These are phyloP conservation scores for Pichia sp. DNA, from an alignment of 1,139 yeast species.

Conservation along the genomic window DNA sequence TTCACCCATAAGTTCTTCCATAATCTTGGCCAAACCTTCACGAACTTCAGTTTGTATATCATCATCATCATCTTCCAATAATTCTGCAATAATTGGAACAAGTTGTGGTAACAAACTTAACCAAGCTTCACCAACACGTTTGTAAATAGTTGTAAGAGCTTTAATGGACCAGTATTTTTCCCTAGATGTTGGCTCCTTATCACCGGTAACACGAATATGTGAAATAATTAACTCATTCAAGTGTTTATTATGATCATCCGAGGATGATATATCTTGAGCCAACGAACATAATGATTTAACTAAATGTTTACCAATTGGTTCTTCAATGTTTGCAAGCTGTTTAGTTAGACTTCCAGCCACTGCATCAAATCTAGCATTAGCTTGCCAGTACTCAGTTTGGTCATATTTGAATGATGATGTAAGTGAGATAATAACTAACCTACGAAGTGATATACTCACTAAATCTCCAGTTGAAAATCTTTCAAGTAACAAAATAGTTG, in stretches of 20 bases:
- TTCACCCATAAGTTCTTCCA: conserved; percentile 90
- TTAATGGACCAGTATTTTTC: conserved; percentile 83
- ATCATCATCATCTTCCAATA: conserved; percentile 93
- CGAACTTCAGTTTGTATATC: conserved; percentile 88
- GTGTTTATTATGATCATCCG: conserved; percentile 77
- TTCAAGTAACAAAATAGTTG: conserved; percentile 49
- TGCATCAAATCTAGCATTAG: conserved; percentile 74
- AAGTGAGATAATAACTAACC: conserved; percentile 65
- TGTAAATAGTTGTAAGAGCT: conserved; percentile 73
- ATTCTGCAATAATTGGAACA: conserved; percentile 92
- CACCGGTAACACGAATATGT: conserved; percentile 44
- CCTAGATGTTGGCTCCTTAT: conserved; percentile 33
- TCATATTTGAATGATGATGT: conserved; percentile 80
- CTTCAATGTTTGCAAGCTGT: conserved; percentile 64
- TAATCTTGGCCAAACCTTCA: conserved; percentile 83
- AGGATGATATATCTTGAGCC: conserved; percentile 61
- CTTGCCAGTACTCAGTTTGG: conserved; percentile 91
- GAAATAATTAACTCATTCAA: conserved; percentile 49
- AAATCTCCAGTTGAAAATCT: conserved; percentile 40
- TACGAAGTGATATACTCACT: conserved; percentile 54
- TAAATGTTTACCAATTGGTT: conserved; percentile 64
- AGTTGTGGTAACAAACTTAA: conserved; percentile 82
- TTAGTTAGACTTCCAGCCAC: conserved; percentile 55
- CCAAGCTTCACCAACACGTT: conserved; percentile 95
- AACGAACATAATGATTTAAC: conserved; percentile 76